Percentiles rank a stretch among this genome's conserved stretches.
Conservation (phyloP, 495 filamentous ascomycete genomes). For the Penicillium mononematosum region DNA sequence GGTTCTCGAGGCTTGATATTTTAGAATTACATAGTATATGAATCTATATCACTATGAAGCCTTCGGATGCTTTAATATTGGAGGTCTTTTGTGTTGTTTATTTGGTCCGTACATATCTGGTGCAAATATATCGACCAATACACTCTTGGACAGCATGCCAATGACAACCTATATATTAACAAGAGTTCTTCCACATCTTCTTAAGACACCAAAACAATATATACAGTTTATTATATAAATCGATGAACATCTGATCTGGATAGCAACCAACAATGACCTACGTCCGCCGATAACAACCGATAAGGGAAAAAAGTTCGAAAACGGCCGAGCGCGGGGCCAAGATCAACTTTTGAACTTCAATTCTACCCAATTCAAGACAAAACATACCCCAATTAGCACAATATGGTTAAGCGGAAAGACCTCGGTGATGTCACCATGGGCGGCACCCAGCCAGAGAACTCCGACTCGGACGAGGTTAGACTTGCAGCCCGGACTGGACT, state of each 20-base stretch:
- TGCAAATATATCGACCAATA: neutral
- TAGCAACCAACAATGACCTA: neutral
- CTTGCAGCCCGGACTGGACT: neutral
- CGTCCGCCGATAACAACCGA: constrained; percentile 23
- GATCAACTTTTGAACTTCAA: constrained; percentile 24
- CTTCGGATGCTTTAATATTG: neutral
- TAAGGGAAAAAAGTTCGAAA: constrained; percentile 34
- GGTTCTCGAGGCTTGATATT: neutral
- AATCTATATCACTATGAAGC: neutral
- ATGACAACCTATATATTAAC: neutral
- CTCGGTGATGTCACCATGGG: constrained; percentile 47
- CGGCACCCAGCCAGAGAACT: constrained; percentile 32
- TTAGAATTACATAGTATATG: neutral
- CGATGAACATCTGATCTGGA: neutral
- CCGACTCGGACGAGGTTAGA: constrained; percentile 47
- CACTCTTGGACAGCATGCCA: neutral
- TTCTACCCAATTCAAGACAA: constrained; percentile 7
- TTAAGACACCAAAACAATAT: neutral
- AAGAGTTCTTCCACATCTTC: neutral
- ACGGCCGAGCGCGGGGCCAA: constrained; percentile 21
- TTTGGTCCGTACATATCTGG: neutral
- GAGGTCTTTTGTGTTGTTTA: neutral
- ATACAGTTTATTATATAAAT: neutral
- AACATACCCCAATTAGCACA: constrained; percentile 15
- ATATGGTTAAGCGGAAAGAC: constrained; percentile 53